Evolutionary conservation across 2,329 filamentous ascomycete species (phyloP).

Genomic region (Verticillium longisporum): DNA sequence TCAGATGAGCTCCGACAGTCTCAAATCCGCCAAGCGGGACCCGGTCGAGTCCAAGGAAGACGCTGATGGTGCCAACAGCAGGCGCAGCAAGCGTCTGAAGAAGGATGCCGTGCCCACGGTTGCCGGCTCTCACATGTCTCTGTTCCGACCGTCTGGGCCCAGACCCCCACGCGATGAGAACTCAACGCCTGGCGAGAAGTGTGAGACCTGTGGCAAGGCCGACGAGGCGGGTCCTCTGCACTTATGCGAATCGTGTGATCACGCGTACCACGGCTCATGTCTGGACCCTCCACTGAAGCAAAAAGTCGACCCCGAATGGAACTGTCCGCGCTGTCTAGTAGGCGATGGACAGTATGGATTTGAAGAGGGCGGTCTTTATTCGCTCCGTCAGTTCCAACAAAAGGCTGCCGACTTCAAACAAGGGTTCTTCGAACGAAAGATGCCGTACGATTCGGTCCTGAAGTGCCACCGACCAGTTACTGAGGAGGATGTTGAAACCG

Average conservation of each 20-base stretch:
- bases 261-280: constrained; percentile 79
- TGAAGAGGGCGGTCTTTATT: constrained; percentile 93
- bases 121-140: constrained; percentile 93
- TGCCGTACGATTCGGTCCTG: constrained; percentile 77
- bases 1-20: constrained; percentile 57
- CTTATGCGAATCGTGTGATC: constrained; percentile 86
- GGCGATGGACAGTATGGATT: constrained; percentile 97
- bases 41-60: constrained; percentile 47
- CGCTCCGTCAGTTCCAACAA: constrained; percentile 90
- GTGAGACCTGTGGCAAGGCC: constrained; percentile 77
- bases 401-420: constrained; percentile 95
- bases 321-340: constrained; percentile 89
- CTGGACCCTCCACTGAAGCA: constrained; percentile 77
- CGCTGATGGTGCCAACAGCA: constrained; percentile 53
- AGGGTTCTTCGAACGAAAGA: constrained; percentile 83
- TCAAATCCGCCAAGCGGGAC: constrained; percentile 42
- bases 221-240: constrained; percentile 67
- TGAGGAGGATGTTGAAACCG: constrained; percentile 91
- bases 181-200: constrained; percentile 53
- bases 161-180: constrained; percentile 52
- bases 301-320: constrained; percentile 84
- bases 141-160: constrained; percentile 76
- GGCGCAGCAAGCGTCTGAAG: constrained; percentile 88
- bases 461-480: constrained; percentile 77
- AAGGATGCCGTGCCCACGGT: constrained; percentile 80